Evolutionary conservation across 2,329 filamentous ascomycete genomes (phyloP), one percentile per base, ranked within the genome.

Genomic region (Niveomyces coronatus): DNA sequence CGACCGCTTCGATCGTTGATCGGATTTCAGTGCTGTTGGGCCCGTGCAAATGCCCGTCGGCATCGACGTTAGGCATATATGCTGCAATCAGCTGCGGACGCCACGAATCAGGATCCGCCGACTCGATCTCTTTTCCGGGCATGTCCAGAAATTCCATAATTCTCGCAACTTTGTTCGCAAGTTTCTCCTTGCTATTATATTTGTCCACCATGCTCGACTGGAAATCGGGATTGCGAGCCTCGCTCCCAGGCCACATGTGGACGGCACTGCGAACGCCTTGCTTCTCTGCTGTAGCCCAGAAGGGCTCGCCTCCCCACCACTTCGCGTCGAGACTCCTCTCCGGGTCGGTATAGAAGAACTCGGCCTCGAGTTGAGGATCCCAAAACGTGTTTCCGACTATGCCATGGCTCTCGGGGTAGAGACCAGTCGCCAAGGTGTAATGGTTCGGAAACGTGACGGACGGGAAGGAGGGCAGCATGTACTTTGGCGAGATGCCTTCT

Each of bases 201-300:
- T 78, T 81, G 62, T 96, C 91, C 34, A 96, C 58, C 51, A 85
- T 85, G 9, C 76, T 79, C 3, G 88, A 85, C 45, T 88, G 79
- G 14, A 79, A 66, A n/a, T 71, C 67, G 10, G 76, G 69, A 44
- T 94, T 82, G 55, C 86, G 80, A 5, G 88, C 88, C 62, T 98
- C 91, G 30, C 85, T 93, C 3, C 91, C 91, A 2, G 91, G 91
- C 91, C 91, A 98, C 91, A 98, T 98, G 57, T 98, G 91, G 18
- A 98, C 78, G 1, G 86, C 91, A 20, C 80, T 78, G 40, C 76
- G 74, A 22, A 93, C 68, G 5, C 82, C 82, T 48, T 86, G 82
- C 41, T 74, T 76, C 63, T 96, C 91, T 5, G 89, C 89, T 1
- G 89, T 93, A 18, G 82, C 81, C 91, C 91, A 98, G 20, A 98